phyloP scores from a whole-genome alignment of 2,329 filamentous ascomycete species.

The Sphaerostilbella broomeana region DNA sequence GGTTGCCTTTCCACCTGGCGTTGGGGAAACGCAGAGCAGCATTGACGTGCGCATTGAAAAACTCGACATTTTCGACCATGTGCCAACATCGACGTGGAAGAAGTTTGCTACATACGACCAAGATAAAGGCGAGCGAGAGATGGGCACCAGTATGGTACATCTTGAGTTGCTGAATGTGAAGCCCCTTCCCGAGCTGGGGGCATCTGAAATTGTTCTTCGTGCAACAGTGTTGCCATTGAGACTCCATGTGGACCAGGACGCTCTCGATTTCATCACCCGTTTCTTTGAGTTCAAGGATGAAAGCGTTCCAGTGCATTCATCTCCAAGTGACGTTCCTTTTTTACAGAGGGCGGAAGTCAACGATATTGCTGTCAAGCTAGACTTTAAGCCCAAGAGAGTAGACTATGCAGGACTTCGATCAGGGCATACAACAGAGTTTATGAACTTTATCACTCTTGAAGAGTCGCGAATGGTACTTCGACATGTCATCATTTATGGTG shows the following conservation, averaged over 20 bases:
- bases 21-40: slow-evolving; percentile 79
- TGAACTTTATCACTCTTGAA: slow-evolving; percentile 96
- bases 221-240: slow-evolving; percentile 75
- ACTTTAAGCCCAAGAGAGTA: slow-evolving; percentile 98
- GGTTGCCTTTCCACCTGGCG: slow-evolving; percentile 67
- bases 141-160: slow-evolving; percentile 82
- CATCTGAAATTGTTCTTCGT: slow-evolving; percentile 81
- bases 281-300: slow-evolving; percentile 99
- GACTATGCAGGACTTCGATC: slow-evolving; percentile 90
- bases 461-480: slow-evolving; percentile 78
- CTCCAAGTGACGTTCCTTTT: slow-evolving; percentile 71
- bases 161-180: slow-evolving; percentile 83
- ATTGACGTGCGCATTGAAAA: slow-evolving; percentile 76
- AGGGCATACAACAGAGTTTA: slow-evolving; percentile 92
- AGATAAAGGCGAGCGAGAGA: slow-evolving; percentile 78
- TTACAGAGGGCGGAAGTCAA: slow-evolving; percentile 85
- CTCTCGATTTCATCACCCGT: slow-evolving; percentile 89
- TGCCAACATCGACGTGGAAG: slow-evolving; percentile 94
- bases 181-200: slow-evolving; percentile 74
- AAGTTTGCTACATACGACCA: slow-evolving; percentile 95
- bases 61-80: slow-evolving; percentile 86
- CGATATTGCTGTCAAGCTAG: slow-evolving; percentile 71
- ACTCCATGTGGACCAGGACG: slow-evolving; percentile 94
- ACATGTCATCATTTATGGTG: slow-evolving; percentile 87
- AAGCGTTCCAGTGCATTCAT: slow-evolving; percentile 43